phyloP scores from a whole-genome alignment of 306 rosid genomes.

The Purshia tridentata region DNA sequence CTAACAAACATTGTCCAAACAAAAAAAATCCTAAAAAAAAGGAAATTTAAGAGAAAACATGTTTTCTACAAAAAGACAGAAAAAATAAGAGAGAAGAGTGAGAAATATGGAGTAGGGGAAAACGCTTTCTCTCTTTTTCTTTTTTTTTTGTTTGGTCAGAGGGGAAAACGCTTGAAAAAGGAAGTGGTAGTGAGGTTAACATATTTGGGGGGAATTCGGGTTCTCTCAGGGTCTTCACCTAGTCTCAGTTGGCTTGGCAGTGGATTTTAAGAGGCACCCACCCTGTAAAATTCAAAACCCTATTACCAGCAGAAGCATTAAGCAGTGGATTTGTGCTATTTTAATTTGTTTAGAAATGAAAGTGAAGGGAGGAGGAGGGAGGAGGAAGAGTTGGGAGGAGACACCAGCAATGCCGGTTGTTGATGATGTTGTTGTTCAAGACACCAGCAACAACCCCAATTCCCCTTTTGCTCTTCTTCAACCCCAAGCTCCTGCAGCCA shows the following conservation, averaged over 20 bases:
- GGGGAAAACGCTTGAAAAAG: conserved; percentile 8
- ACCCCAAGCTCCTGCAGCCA: not conserved
- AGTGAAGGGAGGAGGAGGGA: conserved; percentile 50
- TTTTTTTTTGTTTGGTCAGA: too few species aligned
- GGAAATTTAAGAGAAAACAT: not conserved
- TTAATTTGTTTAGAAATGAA: conserved; percentile 19
- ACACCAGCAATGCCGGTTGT: conserved; percentile 18
- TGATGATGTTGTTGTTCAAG: not conserved
- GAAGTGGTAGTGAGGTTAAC: not conserved
- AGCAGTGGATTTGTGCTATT: not conserved
- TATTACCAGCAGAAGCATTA: not conserved
- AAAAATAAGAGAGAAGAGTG: not conserved
- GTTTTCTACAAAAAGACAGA: not conserved
- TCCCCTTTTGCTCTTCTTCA: not conserved
- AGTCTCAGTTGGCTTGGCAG: too few species aligned
- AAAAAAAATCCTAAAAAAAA: not conserved
- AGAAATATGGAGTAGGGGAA: not conserved
- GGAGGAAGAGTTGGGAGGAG: conserved; percentile 44
- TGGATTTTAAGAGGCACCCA: too few species aligned
- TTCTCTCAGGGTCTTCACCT: not conserved
- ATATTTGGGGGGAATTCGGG: conserved; percentile 11
- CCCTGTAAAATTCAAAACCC: not conserved
- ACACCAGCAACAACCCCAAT: conserved; percentile 3
- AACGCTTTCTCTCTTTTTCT: too few species aligned
- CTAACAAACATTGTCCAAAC: too few species aligned